Conservation (phyloP, 1,139 yeast species). For the Yamadazyma kanchanaburiensis region DNA sequence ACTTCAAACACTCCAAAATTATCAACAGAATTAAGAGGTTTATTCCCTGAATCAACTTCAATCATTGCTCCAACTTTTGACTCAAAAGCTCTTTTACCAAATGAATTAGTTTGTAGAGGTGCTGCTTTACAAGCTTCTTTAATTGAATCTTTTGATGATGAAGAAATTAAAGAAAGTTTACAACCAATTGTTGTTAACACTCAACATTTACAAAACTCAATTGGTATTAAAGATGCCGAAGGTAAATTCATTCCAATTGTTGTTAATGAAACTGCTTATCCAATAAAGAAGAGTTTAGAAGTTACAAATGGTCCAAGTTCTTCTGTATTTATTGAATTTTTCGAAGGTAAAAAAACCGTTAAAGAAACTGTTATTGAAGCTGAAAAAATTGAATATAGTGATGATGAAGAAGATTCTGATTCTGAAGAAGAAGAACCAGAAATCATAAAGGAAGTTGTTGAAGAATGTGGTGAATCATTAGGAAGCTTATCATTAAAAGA, state of each 20-base stretch:
- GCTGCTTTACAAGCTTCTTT: slow-evolving; percentile 96
- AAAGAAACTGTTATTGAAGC: slow-evolving; percentile 77
- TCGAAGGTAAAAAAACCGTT: slow-evolving; percentile 80
- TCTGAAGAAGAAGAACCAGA: slow-evolving; percentile 64
- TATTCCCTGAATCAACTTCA: slow-evolving; percentile 79
- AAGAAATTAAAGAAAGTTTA: slow-evolving; percentile 79
- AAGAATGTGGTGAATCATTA: slow-evolving; percentile 70
- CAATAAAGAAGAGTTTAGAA: slow-evolving; percentile 75
- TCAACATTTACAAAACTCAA: slow-evolving; percentile 79
- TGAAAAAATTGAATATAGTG: slow-evolving; percentile 27
- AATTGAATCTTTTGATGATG: slow-evolving; percentile 78
- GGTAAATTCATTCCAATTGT: slow-evolving; percentile 74
- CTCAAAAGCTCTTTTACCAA: slow-evolving; percentile 78
- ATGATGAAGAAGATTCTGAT: slow-evolving; percentile 33
- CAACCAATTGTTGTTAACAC: slow-evolving; percentile 87
- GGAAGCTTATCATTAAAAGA: slow-evolving; percentile 79
- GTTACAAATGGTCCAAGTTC: slow-evolving; percentile 61
- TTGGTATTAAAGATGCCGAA: slow-evolving; percentile 76
- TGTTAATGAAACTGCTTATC: slow-evolving; percentile 85
- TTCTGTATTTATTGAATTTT: slow-evolving; percentile 66
- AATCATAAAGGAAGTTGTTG: slow-evolving; percentile 66
- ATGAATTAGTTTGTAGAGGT: slow-evolving; percentile 90
- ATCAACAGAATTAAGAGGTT: slow-evolving; percentile 64
- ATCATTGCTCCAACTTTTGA: slow-evolving; percentile 77
- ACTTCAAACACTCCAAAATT: slow-evolving; percentile 89